Conservation (phyloP, 352 stramenopile genomes). For the Pythium volutum region DNA sequence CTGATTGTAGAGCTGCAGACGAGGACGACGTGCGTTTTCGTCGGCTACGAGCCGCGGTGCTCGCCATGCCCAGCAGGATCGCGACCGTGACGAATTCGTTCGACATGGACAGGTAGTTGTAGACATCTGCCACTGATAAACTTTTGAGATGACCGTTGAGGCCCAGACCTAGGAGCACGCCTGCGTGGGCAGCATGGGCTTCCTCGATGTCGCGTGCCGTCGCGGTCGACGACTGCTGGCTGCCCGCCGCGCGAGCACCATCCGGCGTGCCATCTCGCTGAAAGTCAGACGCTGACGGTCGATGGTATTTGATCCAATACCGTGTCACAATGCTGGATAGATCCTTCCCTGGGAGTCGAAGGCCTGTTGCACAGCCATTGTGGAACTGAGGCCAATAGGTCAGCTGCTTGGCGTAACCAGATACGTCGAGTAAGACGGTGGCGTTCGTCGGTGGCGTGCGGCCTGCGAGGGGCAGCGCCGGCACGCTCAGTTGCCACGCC, state of each 20-base stretch:
- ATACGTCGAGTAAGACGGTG: constrained; percentile 91
- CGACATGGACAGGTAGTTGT: constrained; percentile 96
- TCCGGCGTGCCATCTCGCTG: constrained; percentile 3
- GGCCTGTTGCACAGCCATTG: constrained; percentile 96
- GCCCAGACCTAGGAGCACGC: constrained; percentile 95
- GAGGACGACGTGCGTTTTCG: constrained; percentile 28
- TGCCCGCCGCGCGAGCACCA: neutral
- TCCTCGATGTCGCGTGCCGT: constrained; percentile 62
- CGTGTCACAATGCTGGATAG: constrained; percentile 88
- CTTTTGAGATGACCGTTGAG: constrained; percentile 92
- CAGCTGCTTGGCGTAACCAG: constrained; percentile 85
- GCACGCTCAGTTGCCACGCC: constrained; percentile 89
- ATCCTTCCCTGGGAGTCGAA: constrained; percentile 79
- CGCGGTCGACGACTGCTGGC: constrained; percentile 16
- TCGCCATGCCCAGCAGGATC: constrained; percentile 96
- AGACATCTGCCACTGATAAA: constrained; percentile 97
- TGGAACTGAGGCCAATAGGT: constrained; percentile 98
- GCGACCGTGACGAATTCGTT: constrained; percentile 96
- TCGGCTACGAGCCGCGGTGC: constrained; percentile 89
- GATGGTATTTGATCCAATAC: constrained; percentile 99
- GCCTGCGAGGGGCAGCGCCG: constrained; percentile 91
- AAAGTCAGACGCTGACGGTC: constrained; percentile 55
- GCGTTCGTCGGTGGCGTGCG: constrained; percentile 93
- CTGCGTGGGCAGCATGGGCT: constrained; percentile 89
- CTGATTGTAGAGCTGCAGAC: constrained; percentile 9